Percentiles rank a stretch among this genome's conserved stretches.
Conservation (phyloP, 116 monocot species). For the Iris pallida region DNA sequence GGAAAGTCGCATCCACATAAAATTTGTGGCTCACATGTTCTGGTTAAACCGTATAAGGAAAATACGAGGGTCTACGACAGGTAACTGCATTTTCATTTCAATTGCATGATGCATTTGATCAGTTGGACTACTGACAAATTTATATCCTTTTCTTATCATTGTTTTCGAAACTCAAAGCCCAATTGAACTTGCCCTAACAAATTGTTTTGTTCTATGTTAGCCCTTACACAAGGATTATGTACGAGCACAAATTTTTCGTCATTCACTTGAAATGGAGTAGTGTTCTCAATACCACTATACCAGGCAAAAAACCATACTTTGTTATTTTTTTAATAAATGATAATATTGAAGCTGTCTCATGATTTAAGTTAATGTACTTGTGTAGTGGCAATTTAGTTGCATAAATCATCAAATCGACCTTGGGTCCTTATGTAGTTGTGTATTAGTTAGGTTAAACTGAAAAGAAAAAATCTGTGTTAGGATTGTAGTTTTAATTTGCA, state of each 20-base stretch:
- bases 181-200: too few species aligned
- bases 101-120: background rate
- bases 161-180: too few species aligned
- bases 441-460: too few species aligned
- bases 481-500: background rate
- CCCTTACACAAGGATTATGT: background rate
- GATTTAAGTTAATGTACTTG: too few species aligned
- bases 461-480: background rate
- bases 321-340: background rate
- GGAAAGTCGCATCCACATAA: conserved; percentile 76
- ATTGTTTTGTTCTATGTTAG: too few species aligned
- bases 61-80: conserved; percentile 63
- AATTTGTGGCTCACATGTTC: conserved; percentile 72
- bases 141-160: too few species aligned
- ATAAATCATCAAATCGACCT: too few species aligned
- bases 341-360: too few species aligned
- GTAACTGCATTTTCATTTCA: conserved; percentile 12
- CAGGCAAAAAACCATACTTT: background rate
- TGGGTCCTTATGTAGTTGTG: too few species aligned
- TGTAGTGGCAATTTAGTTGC: too few species aligned
- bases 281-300: conserved; percentile 10
- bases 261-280: background rate
- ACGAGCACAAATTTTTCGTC: background rate
- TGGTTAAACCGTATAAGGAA: conserved; percentile 97
- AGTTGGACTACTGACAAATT: conserved; percentile 15